phyloP scores from a whole-genome alignment of 371 early-diverging fungal genomes.

The Syncephalastrum monosporum region DNA sequence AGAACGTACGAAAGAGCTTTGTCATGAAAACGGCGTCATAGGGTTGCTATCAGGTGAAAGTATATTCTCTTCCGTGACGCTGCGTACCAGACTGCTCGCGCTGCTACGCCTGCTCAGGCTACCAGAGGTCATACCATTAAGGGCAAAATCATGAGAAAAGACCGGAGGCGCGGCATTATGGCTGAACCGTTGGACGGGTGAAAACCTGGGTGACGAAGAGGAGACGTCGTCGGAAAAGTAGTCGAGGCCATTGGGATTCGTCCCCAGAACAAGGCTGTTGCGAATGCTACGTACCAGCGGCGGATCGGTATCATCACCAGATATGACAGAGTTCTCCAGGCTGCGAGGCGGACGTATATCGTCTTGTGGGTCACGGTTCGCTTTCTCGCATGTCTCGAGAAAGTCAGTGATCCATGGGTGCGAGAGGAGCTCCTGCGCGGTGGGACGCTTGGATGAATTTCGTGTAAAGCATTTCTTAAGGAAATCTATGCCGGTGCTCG shows the following conservation, averaged over 20 bases:
- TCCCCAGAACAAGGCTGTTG: slow-evolving; percentile 26
- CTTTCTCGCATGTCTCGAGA: slow-evolving; percentile 13
- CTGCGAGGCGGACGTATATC: no score
- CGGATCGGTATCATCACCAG: slow-evolving; percentile 10
- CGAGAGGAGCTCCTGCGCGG: slow-evolving; percentile 70
- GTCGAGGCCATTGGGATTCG: no score
- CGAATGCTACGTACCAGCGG: slow-evolving; percentile 39
- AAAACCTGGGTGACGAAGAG: no score
- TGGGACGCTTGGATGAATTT: slow-evolving; percentile 70
- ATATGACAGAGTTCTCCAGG: neutral
- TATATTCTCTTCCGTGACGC: slow-evolving; percentile 6
- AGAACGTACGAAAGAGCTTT: no score
- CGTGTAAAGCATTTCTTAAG: slow-evolving; percentile 77
- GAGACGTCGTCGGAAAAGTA: no score
- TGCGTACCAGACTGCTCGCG: slow-evolving; percentile 13
- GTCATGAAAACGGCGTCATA: no score
- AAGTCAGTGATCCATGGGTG: slow-evolving; percentile 73
- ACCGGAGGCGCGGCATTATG: neutral
- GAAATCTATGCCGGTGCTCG: slow-evolving; percentile 70
- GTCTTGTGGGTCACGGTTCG: no score
- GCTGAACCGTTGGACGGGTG: no score
- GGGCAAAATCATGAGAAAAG: slow-evolving; percentile 11
- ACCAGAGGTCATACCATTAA: neutral
- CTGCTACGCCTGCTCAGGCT: slow-evolving; percentile 4
- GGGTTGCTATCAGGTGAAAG: no score